These are phyloP conservation scores for Chimonanthus praecox DNA, from an alignment of 164 flowering plant genomes.

Conservation along the genomic window DNA sequence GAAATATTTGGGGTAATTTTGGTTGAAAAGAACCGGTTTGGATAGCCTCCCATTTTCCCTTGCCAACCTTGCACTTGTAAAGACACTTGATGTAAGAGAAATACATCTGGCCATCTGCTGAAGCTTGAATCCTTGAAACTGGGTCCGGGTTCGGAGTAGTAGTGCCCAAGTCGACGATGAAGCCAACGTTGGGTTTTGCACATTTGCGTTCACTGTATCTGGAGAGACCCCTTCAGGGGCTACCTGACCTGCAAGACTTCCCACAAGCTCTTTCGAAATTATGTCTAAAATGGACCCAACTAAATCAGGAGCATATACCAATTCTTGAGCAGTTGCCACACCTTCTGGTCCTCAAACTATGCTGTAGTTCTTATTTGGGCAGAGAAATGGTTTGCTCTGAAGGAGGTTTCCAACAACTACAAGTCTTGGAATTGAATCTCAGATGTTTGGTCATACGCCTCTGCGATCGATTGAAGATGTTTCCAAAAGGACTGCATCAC, in stretches of 20 bases:
- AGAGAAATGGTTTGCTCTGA: constrained; percentile 6
- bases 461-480: constrained; percentile 18
- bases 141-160: not conserved
- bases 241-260: not conserved
- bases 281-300: not conserved
- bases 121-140: not conserved
- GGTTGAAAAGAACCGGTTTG: no score
- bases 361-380: constrained; percentile 7
- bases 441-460: not conserved
- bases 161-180: not conserved
- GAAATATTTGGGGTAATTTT: no score
- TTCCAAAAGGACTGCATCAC: constrained; percentile 27
- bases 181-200: no score
- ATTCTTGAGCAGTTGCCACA: not conserved
- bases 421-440: not conserved
- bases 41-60: no score
- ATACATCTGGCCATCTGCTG: not conserved
- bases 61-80: no score
- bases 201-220: not conserved
- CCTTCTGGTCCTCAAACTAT: not conserved
- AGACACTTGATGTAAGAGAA: no score
- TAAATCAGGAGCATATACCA: not conserved
- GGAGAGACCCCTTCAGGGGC: not conserved
- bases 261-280: not conserved
- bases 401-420: not conserved